phyloP scores from a whole-genome alignment of 2,329 filamentous ascomycete species.

The Fusarium clavum region DNA sequence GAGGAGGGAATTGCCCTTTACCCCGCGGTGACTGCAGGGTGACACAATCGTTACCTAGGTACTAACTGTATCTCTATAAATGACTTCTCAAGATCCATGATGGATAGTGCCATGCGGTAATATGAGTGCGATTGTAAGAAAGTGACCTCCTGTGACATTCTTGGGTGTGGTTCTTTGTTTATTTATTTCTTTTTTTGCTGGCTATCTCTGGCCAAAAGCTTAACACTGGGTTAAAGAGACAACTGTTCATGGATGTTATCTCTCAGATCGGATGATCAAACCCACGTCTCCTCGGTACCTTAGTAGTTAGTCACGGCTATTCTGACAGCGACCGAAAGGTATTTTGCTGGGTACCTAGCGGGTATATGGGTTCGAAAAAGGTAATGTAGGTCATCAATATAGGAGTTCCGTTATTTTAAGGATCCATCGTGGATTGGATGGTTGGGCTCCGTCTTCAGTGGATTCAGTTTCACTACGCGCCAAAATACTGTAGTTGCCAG shows the following conservation, averaged over 20 bases:
- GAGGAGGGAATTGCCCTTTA: slow-evolving; percentile 5
- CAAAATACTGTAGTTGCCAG: slow-evolving; percentile 7
- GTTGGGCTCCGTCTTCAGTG: slow-evolving; percentile 8
- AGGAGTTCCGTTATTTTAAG: neutral
- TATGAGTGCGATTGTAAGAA: neutral
- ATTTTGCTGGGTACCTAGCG: too few species aligned
- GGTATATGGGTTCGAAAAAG: too few species aligned
- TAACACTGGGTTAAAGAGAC: too few species aligned
- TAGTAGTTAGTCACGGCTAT: too few species aligned
- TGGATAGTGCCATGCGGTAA: neutral
- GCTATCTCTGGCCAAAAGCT: too few species aligned
- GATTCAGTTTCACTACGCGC: slow-evolving; percentile 34
- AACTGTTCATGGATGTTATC: too few species aligned
- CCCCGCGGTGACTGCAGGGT: slow-evolving; percentile 34
- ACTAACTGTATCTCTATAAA: neutral
- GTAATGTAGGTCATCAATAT: too few species aligned
- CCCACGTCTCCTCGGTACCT: too few species aligned
- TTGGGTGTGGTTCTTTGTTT: neutral
- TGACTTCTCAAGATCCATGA: neutral
- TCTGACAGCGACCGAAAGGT: too few species aligned
- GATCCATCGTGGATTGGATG: neutral
- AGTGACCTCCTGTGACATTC: neutral
- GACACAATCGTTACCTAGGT: slow-evolving; percentile 10
- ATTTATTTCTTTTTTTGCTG: slow-evolving; percentile 3
- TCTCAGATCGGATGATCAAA: too few species aligned